Evolutionary conservation across 768 basidiomycete genomes (phyloP).

Genomic region (Mycena metata): DNA sequence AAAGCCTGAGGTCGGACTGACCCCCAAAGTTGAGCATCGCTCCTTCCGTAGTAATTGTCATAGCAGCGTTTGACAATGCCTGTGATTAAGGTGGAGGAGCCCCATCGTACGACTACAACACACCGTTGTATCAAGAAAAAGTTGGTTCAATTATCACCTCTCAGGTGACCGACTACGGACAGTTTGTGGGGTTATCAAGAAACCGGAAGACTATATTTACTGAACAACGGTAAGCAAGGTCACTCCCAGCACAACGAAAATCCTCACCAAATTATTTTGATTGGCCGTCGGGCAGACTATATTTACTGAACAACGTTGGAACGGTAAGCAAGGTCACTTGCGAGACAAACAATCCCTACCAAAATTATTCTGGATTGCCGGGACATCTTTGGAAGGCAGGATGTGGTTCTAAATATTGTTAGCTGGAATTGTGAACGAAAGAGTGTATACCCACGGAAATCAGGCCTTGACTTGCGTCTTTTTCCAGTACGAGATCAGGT

Average conservation of each 20-base stretch:
- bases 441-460: neutral
- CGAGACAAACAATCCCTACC: neutral
- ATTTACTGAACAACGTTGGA: constrained; percentile 13
- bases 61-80: too few species aligned
- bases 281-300: too few species aligned
- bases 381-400: neutral
- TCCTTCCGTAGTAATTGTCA: too few species aligned
- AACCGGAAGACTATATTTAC: neutral
- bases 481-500: constrained; percentile 29
- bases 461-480: constrained; percentile 10
- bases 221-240: constrained; percentile 7
- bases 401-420: neutral
- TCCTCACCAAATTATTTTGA: neutral
- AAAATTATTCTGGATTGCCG: neutral
- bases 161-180: too few species aligned
- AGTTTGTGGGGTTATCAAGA: too few species aligned
- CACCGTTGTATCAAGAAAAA: too few species aligned
- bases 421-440: neutral
- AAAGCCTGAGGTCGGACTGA: too few species aligned
- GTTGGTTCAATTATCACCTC: too few species aligned
- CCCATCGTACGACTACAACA: too few species aligned
- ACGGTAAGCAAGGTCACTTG: neutral
- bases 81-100: too few species aligned
- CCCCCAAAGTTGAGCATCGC: too few species aligned
- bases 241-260: neutral